phyloP scores from a whole-genome alignment of 2,329 filamentous ascomycete genomes.

The Zymoseptoria ardabiliae region DNA sequence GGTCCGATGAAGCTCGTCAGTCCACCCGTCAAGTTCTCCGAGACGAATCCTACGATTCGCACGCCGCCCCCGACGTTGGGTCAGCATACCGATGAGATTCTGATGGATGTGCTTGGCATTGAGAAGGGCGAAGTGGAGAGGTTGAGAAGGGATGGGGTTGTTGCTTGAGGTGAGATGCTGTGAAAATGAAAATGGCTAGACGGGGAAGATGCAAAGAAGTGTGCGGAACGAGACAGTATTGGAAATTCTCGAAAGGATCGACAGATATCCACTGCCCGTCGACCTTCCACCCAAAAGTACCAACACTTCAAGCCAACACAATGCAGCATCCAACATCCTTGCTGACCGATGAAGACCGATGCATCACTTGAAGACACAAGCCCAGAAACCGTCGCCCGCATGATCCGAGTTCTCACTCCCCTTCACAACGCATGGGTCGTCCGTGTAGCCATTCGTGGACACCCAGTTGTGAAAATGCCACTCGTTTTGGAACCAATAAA shows the following conservation, averaged over 20 bases:
- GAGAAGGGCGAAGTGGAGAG: slow-evolving; percentile 50
- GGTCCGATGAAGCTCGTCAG: slow-evolving; percentile 86
- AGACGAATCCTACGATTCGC: slow-evolving; percentile 68
- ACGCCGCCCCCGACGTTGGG: slow-evolving; percentile 77
- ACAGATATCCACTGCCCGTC: too few relatives aligned
- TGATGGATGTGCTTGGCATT: slow-evolving; percentile 57
- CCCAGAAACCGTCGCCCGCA: too few relatives aligned
- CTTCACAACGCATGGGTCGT: too few relatives aligned
- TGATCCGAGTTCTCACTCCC: too few relatives aligned
- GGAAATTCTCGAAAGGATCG: not conserved
- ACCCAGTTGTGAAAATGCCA: too few relatives aligned
- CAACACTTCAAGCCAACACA: too few relatives aligned
- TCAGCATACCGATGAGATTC: slow-evolving; percentile 75
- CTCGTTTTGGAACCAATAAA: too few relatives aligned
- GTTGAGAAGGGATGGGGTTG: slow-evolving; percentile 59
- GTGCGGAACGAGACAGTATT: not conserved
- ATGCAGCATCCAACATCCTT: too few relatives aligned
- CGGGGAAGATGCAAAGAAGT: not conserved
- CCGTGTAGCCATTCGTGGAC: too few relatives aligned
- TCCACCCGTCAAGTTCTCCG: slow-evolving; percentile 88
- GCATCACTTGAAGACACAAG: too few relatives aligned
- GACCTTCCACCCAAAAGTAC: too few relatives aligned
- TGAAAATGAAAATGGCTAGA: not conserved
- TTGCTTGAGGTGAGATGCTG: slow-evolving; percentile 31
- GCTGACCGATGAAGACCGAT: too few relatives aligned